Base-by-base conservation (phyloP, 805 yeast genomes). In the Ogataea zsoltii region DNA sequence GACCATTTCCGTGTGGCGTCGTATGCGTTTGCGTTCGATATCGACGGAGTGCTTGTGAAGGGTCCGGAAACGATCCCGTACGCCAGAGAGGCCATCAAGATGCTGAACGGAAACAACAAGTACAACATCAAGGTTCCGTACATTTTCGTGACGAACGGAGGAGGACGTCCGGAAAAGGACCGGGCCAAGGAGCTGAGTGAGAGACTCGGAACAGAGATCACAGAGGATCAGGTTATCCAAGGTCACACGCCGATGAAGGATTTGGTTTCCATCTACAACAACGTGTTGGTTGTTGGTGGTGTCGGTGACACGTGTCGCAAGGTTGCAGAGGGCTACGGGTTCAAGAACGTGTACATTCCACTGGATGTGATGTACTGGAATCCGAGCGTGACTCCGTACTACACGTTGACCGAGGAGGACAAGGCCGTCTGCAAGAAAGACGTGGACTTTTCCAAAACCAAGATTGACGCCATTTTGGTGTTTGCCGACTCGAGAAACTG, bases 241-340 rank as follows among this genome's bases (percentile, higher is more conserved):
- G 96, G 96, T 50, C 96, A 89, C 66, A 89, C 97, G 1, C 97
- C 97, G 28, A 89, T 89, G 94, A 83, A 80, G 56, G 95, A 87
- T 59, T 73, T 88, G 60, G 86, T 83, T 12, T 77, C 76, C 25
- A 71, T 75, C 13, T 81, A 83, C 65, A 70, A 84, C 46, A 85
- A 85, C 45, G 95, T 89, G 4, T 70, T 89, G 37, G 96, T 89
- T 43, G 89, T 89, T 42, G 96, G 96, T 51, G 96, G 96, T 54
- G 81, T 86, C 19, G 90, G 94, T 36, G 89, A 88, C 54, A 80
- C 83, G 11, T 88, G 96, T 61, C 76, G 94, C 53, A 76, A 83
- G 51, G 91, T 88, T 42, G 96, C 96, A 19, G 80, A 79, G 60
- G 80, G 79, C 26, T 89, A 89, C 62, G 96, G 96, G 0, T 89